These are phyloP conservation scores for Apiosordaria backusii DNA, from an alignment of 495 filamentous ascomycete species.

Conservation along the genomic window DNA sequence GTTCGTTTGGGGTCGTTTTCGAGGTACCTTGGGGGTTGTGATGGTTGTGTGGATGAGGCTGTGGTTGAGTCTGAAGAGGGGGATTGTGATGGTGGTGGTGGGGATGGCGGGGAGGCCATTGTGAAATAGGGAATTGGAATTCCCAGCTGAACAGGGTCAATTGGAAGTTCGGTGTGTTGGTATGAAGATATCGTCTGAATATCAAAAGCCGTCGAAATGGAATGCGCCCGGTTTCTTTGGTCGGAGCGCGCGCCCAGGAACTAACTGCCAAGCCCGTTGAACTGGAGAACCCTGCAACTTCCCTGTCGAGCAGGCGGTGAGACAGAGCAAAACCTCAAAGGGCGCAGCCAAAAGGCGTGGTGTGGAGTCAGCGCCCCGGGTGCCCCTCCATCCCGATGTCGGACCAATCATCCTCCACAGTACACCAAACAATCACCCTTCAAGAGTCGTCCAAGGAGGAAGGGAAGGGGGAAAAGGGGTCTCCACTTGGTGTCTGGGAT, in stretches of 20 bases:
- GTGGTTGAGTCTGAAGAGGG: conserved; percentile 11
- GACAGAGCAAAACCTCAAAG: conserved; percentile 14
- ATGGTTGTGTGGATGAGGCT: conserved; percentile 12
- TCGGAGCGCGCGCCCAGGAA: background rate
- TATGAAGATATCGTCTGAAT: background rate
- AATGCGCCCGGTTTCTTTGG: background rate
- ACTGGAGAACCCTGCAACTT: background rate
- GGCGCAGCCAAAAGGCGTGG: background rate
- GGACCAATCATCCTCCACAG: conserved; percentile 14
- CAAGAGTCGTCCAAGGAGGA: background rate
- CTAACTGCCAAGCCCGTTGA: background rate
- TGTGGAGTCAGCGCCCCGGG: background rate
- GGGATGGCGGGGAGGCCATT: conserved; percentile 1
- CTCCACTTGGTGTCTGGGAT: conserved; percentile 11
- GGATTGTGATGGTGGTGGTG: conserved; percentile 6
- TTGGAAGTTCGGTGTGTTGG: background rate
- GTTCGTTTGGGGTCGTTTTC: conserved; percentile 50
- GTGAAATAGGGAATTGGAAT: background rate
- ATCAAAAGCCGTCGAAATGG: background rate
- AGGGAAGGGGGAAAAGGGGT: conserved; percentile 6
- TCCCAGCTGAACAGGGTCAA: background rate
- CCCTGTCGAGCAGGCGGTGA: conserved; percentile 13
- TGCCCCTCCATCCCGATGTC: conserved; percentile 21
- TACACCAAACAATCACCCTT: background rate
- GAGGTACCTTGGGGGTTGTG: conserved; percentile 25